phyloP scores from a whole-genome alignment of 768 basidiomycete species.

The Hirschioporus abietinus region DNA sequence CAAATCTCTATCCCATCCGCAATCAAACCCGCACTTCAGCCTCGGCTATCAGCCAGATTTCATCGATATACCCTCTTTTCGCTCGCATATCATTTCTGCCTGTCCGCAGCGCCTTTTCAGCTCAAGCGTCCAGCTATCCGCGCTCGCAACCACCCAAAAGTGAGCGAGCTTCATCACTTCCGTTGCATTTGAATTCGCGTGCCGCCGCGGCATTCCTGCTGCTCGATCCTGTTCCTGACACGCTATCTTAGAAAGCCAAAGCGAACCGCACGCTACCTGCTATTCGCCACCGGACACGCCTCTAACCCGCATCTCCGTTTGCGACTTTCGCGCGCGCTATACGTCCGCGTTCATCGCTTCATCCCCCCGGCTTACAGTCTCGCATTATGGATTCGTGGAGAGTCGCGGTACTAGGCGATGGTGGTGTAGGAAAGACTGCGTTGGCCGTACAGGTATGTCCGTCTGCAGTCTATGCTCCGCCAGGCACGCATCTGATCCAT shows the following conservation, averaged over 20 bases:
- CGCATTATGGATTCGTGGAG: slow-evolving; percentile 85
- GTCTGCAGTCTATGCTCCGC: slow-evolving; percentile 5
- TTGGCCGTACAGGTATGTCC: slow-evolving; percentile 86
- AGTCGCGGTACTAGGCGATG: slow-evolving; percentile 93
- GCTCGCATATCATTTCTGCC: not conserved
- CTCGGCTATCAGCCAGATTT: not conserved
- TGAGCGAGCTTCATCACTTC: not conserved
- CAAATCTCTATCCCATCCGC: not conserved
- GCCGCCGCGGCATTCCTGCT: not conserved
- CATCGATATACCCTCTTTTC: not conserved
- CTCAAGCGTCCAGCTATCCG: not conserved
- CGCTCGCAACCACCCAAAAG: not conserved
- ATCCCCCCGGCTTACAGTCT: not conserved
- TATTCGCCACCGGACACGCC: not conserved
- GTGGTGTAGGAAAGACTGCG: slow-evolving; percentile 96
- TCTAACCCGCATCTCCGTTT: not conserved
- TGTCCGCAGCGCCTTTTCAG: not conserved
- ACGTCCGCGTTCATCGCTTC: not conserved
- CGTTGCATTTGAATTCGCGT: not conserved
- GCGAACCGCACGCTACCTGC: not conserved
- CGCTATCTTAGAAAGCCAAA: not conserved
- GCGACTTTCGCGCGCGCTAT: not conserved
- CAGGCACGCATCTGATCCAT: slow-evolving; percentile 3
- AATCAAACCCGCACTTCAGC: not conserved
- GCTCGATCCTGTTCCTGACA: not conserved